phyloP scores from a whole-genome alignment of 495 filamentous ascomycete genomes.

The Tetracladium marchalianum region DNA sequence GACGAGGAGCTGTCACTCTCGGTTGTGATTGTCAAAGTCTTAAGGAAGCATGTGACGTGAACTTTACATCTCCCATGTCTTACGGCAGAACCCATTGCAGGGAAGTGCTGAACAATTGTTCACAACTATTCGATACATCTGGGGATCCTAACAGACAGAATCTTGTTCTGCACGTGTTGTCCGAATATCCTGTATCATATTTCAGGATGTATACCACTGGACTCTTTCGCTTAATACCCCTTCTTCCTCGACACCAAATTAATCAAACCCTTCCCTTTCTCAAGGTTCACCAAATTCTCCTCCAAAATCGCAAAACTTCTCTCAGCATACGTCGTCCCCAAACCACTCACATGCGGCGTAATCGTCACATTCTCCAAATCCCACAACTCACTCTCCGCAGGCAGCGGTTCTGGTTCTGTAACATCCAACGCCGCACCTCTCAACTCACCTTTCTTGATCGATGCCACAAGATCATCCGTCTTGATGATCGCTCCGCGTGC shows the following conservation, averaged over 20 bases:
- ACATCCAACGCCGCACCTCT: slow-evolving; percentile 76
- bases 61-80: too few species aligned
- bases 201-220: too few species aligned
- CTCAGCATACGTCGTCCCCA: slow-evolving; percentile 45
- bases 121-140: too few species aligned
- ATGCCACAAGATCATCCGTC: slow-evolving; percentile 54
- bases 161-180: too few species aligned
- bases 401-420: slow-evolving; percentile 77
- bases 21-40: too few species aligned
- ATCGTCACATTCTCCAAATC: slow-evolving; percentile 62
- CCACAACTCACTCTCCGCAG: slow-evolving; percentile 60
- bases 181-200: too few species aligned
- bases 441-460: slow-evolving; percentile 47
- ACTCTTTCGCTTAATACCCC: slow-evolving; percentile 38
- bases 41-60: too few species aligned
- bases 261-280: slow-evolving; percentile 50
- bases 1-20: too few species aligned
- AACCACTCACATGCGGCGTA: slow-evolving; percentile 70
- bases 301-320: slow-evolving; percentile 51
- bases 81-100: too few species aligned
- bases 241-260: slow-evolving; percentile 57
- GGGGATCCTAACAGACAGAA: too few species aligned
- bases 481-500: slow-evolving; percentile 63
- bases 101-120: too few species aligned
- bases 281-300: slow-evolving; percentile 48